Percentiles rank a stretch among this genome's conserved stretches.
These are phyloP conservation scores for Mortierella alpina DNA, from an alignment of 192 early-diverging fungal species.

Conservation along the genomic window DNA sequence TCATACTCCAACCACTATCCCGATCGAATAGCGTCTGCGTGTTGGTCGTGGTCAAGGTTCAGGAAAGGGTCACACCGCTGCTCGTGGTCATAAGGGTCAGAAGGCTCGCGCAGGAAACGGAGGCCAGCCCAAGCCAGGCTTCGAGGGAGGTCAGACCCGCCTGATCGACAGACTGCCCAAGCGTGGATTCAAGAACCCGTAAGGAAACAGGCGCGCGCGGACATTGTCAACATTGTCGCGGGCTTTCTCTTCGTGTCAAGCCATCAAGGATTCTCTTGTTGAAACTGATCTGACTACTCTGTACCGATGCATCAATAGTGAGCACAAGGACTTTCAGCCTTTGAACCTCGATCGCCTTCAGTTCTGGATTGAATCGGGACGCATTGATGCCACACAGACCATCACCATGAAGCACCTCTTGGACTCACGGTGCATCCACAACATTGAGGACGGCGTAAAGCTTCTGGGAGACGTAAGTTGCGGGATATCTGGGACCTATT, in stretches of 20 bases:
- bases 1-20: neutral
- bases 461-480: conserved; percentile 73
- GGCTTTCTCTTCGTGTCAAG: neutral
- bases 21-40: conserved; percentile 60
- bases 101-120: conserved; percentile 80
- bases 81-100: conserved; percentile 93
- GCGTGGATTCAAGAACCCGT: conserved; percentile 83
- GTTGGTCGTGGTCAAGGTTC: conserved; percentile 88
- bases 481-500: neutral
- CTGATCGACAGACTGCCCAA: conserved; percentile 85
- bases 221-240: no score
- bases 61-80: conserved; percentile 90
- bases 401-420: conserved; percentile 87
- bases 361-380: conserved; percentile 88
- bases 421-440: conserved; percentile 74
- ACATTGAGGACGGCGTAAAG: conserved; percentile 88
- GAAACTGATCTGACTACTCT: conserved; percentile 11
- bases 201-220: conserved; percentile 1
- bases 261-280: neutral
- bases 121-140: conserved; percentile 80
- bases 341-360: conserved; percentile 91
- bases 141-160: conserved; percentile 95
- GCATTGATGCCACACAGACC: conserved; percentile 80
- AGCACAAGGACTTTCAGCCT: conserved; percentile 72
- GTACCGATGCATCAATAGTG: conserved; percentile 39